A percentile compares a stretch with the other conserved stretches of the same genome.
Evolutionary conservation across 108 stramenopile species (phyloP).

Genomic region (Cyclotella kingstonii): DNA sequence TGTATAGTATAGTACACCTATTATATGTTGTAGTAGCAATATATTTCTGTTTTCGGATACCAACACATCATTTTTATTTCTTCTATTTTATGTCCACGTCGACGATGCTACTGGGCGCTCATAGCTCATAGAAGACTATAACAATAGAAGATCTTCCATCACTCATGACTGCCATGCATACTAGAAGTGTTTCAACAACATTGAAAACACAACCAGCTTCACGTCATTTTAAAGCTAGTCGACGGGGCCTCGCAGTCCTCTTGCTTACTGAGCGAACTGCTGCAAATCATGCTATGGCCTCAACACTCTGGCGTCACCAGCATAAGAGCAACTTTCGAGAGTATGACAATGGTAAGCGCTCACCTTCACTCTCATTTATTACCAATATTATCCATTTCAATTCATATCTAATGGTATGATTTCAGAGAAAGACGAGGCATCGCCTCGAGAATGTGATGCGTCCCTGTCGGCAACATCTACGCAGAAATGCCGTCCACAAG

Average conservation of each 20-base stretch:
- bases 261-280: conserved; percentile 22
- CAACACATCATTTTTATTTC: no score
- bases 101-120: no score
- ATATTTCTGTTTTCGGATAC: no score
- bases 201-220: neutral
- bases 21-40: no score
- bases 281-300: conserved; percentile 18
- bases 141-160: no score
- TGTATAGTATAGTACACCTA: no score
- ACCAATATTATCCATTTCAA: neutral
- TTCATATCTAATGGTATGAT: neutral
- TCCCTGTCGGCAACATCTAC: neutral
- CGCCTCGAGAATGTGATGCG: neutral
- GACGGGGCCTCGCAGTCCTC: conserved; percentile 14
- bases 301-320: conserved; percentile 37
- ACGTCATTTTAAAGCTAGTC: neutral
- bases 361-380: conserved; percentile 3
- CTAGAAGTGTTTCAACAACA: neutral
- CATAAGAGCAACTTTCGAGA: conserved; percentile 19
- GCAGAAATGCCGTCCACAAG: conserved; percentile 1
- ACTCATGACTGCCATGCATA: neutral
- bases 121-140: no score
- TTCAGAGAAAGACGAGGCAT: neutral
- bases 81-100: no score
- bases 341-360: conserved; percentile 15